phyloP scores from a whole-genome alignment of 495 filamentous ascomycete genomes.

The Neurospora sp. region DNA sequence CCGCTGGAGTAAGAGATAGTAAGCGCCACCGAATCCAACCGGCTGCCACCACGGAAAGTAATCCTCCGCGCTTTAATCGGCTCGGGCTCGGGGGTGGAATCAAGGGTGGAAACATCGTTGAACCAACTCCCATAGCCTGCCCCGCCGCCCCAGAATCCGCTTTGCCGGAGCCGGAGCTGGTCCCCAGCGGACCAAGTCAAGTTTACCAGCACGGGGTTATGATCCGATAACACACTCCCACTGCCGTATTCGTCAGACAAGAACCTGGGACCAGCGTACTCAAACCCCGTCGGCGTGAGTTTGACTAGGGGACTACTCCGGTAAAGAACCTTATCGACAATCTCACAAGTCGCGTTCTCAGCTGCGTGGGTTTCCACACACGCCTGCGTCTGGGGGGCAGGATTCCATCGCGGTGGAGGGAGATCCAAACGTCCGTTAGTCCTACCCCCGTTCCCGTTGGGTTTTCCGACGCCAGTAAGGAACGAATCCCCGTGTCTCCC shows the following conservation, averaged over 20 bases:
- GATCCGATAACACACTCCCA: conserved; percentile 47
- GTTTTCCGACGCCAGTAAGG: no score
- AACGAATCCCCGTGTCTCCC: conserved; percentile 40
- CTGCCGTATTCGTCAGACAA: conserved; percentile 40
- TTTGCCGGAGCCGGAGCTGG: conserved; percentile 36
- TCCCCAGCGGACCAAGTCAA: conserved; percentile 39
- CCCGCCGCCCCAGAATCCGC: conserved; percentile 41
- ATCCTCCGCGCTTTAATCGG: conserved; percentile 25
- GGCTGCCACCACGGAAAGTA: conserved; percentile 36
- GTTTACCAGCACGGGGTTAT: conserved; percentile 47
- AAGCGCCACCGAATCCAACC: conserved; percentile 43
- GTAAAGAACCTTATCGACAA: conserved; percentile 55
- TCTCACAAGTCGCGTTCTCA: conserved; percentile 42
- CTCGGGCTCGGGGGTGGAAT: conserved; percentile 18
- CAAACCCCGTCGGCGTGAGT: conserved; percentile 32
- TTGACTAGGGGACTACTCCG: conserved; percentile 36
- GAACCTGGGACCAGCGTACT: conserved; percentile 42
- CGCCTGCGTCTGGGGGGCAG: conserved; percentile 36
- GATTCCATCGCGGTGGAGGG: conserved; percentile 33
- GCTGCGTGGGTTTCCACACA: conserved; percentile 47
- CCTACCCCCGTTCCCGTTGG: conserved; percentile 4
- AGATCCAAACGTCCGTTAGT: conserved; percentile 44
- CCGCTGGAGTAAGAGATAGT: conserved; percentile 23
- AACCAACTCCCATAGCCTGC: conserved; percentile 43
- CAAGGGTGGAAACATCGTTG: conserved; percentile 37